A percentile compares a stretch with the other conserved stretches of the same genome.
These are phyloP conservation scores for Russula dissimulans DNA, from an alignment of 768 basidiomycete genomes.

Conservation along the genomic window DNA sequence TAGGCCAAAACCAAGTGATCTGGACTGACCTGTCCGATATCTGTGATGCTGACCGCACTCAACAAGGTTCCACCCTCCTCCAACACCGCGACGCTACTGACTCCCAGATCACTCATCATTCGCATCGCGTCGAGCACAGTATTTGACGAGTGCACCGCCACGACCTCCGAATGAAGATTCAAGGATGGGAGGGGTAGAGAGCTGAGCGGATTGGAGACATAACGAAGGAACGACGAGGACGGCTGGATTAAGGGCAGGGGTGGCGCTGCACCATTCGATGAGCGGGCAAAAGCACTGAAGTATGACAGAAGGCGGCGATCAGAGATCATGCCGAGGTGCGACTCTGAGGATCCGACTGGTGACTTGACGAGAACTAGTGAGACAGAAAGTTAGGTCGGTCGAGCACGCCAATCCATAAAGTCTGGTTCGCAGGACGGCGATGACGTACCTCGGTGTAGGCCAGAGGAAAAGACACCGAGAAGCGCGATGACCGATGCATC, in stretches of 20 bases:
- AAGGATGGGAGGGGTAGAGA: conserved; percentile 56
- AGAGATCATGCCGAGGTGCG: conserved; percentile 64
- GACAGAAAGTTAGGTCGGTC: neutral
- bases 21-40: conserved; percentile 55
- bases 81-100: conserved; percentile 72
- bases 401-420: neutral
- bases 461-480: conserved; percentile 56
- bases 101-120: conserved; percentile 78
- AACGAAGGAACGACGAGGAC: conserved; percentile 28
- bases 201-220: conserved; percentile 45
- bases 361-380: conserved; percentile 47
- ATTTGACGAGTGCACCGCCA: conserved; percentile 50
- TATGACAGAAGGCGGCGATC: conserved; percentile 64
- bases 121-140: conserved; percentile 75
- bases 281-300: conserved; percentile 45
- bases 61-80: conserved; percentile 54
- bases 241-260: conserved; percentile 1
- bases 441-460: conserved; percentile 57
- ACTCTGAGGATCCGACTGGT: conserved; percentile 30
- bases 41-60: conserved; percentile 76
- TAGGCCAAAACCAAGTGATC: neutral
- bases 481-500: conserved; percentile 56
- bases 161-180: conserved; percentile 50
- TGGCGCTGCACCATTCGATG: conserved; percentile 20
- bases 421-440: neutral